Evolutionary conservation across 495 filamentous ascomycete species (phyloP).

Genomic region (Apiosordaria backusii): DNA sequence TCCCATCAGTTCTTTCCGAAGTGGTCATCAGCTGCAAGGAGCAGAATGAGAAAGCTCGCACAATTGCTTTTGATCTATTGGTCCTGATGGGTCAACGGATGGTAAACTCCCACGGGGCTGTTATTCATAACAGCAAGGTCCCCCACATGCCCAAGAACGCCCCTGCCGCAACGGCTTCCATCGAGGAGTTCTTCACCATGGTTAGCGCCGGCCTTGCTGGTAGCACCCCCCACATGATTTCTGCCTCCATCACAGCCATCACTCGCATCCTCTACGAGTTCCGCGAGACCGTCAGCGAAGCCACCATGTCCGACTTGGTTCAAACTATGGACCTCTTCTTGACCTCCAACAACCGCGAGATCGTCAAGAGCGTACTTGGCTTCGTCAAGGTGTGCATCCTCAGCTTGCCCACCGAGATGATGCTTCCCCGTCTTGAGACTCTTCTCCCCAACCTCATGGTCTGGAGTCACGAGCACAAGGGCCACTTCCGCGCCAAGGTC

Average conservation of each 20-base stretch:
- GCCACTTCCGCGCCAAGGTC: slow-evolving; percentile 89
- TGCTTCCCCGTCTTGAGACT: slow-evolving; percentile 66
- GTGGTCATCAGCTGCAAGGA: slow-evolving; percentile 94
- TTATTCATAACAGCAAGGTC: slow-evolving; percentile 78
- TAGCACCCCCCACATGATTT: slow-evolving; percentile 89
- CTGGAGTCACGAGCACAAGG: slow-evolving; percentile 97
- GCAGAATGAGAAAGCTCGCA: slow-evolving; percentile 89
- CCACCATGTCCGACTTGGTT: slow-evolving; percentile 70
- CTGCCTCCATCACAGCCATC: slow-evolving; percentile 86
- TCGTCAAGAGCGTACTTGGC: slow-evolving; percentile 85
- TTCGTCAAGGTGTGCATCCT: slow-evolving; percentile 96
- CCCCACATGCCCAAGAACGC: slow-evolving; percentile 77
- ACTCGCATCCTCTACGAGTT: slow-evolving; percentile 91
- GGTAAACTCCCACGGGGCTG: slow-evolving; percentile 59
- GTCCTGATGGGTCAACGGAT: slow-evolving; percentile 84
- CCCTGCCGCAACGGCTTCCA: slow-evolving; percentile 66
- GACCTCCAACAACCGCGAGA: slow-evolving; percentile 90
- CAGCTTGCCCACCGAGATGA: slow-evolving; percentile 68
- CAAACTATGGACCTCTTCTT: slow-evolving; percentile 92
- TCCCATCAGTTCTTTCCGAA: slow-evolving; percentile 85
- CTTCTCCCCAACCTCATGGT: slow-evolving; percentile 87
- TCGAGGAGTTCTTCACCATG: slow-evolving; percentile 98
- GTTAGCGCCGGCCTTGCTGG: slow-evolving; percentile 92
- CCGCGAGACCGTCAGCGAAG: slow-evolving; percentile 51
- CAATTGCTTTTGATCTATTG: slow-evolving; percentile 83